phyloP scores from a whole-genome alignment of 192 early-diverging fungal genomes.

The Backusella parvicylindrica region DNA sequence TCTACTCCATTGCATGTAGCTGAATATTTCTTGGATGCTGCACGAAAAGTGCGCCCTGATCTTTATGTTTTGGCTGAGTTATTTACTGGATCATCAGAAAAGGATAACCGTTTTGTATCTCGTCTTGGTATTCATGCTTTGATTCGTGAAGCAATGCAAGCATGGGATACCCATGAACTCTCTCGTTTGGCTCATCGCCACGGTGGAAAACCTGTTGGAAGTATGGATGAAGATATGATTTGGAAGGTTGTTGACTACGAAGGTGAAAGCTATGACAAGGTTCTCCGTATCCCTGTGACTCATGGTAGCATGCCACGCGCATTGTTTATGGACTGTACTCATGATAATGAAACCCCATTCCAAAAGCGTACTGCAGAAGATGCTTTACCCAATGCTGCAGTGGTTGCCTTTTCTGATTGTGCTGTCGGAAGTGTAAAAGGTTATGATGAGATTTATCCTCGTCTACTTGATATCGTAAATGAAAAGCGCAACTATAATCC shows the following conservation, averaged over 20 bases:
- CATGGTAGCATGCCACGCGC: slow-evolving; percentile 85
- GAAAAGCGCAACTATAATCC: slow-evolving; percentile 81
- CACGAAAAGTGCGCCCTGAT: slow-evolving; percentile 79
- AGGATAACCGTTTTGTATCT: slow-evolving; percentile 89
- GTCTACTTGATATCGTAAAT: slow-evolving; percentile 82
- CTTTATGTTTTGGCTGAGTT: slow-evolving; percentile 98
- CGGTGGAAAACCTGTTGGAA: slow-evolving; percentile 90
- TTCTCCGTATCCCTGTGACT: slow-evolving; percentile 57
- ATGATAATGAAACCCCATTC: slow-evolving; percentile 96
- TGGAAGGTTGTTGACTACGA: slow-evolving; percentile 40
- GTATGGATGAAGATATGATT: slow-evolving; percentile 68
- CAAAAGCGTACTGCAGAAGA: slow-evolving; percentile 90
- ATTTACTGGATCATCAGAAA: slow-evolving; percentile 96
- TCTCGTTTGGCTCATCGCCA: slow-evolving; percentile 86
- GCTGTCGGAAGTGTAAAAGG: slow-evolving; percentile 97
- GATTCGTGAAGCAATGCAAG: slow-evolving; percentile 97
- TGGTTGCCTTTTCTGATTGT: slow-evolving; percentile 87
- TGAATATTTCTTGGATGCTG: slow-evolving; percentile 86
- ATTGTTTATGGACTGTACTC: slow-evolving; percentile 98
- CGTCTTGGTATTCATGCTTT: slow-evolving; percentile 94
- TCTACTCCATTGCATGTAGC: slow-evolving; percentile 96
- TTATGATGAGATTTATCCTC: slow-evolving; percentile 93
- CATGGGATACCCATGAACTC: slow-evolving; percentile 90
- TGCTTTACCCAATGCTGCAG: slow-evolving; percentile 86
- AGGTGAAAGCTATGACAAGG: slow-evolving; percentile 14